A percentile compares a stretch with the other conserved stretches of the same genome.
Conservation (phyloP, 2,329 filamentous ascomycete species). For the Aureobasidium leucospermi region DNA sequence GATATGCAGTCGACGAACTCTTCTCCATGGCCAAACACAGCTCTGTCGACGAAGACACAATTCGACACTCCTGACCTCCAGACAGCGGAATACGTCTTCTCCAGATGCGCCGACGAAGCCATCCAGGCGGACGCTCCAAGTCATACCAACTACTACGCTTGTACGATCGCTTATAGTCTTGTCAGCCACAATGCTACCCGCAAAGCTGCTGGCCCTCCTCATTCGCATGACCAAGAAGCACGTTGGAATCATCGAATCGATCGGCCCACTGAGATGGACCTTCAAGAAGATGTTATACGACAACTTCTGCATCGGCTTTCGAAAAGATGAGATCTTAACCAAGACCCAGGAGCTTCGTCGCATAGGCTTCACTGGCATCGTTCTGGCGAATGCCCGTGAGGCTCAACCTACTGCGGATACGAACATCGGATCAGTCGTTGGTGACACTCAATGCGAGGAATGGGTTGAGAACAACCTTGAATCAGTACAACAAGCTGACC, state of each 20-base stretch:
- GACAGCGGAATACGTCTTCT: neutral
- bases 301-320: neutral
- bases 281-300: constrained; percentile 4
- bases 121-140: neutral
- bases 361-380: constrained; percentile 1
- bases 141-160: neutral
- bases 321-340: neutral
- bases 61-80: neutral
- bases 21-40: neutral
- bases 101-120: neutral
- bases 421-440: neutral
- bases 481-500: neutral
- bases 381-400: constrained; percentile 7
- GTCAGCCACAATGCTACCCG: neutral
- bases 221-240: constrained; percentile 7
- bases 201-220: neutral
- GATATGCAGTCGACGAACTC: neutral
- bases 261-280: neutral
- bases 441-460: neutral
- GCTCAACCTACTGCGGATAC: neutral
- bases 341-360: neutral
- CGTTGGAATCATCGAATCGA: neutral
- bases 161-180: neutral
- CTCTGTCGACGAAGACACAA: neutral
- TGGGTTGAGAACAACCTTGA: constrained; percentile 2